Conservation (phyloP, 768 basidiomycete species). For the Rhodotorula paludigena region DNA sequence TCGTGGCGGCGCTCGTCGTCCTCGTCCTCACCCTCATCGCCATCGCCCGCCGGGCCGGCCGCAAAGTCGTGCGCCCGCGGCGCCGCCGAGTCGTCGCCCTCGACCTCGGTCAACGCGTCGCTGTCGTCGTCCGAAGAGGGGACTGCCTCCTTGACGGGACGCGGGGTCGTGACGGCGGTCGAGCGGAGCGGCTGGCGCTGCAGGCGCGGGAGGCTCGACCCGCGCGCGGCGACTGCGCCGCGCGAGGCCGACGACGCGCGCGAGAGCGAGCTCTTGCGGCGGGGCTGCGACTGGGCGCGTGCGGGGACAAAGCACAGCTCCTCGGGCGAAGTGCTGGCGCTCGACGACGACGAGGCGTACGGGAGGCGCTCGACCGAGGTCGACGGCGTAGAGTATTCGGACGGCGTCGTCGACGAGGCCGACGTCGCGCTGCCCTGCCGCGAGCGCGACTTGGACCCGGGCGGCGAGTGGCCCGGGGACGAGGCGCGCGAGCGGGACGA, state of each 20-base stretch:
- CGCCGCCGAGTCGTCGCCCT: neutral
- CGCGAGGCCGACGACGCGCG: neutral
- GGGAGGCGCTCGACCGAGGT: conserved; percentile 22
- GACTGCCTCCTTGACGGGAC: neutral
- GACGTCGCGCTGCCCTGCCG: conserved; percentile 16
- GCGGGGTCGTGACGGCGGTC: neutral
- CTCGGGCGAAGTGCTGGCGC: neutral
- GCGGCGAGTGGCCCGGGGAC: conserved; percentile 4
- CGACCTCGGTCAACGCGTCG: conserved; percentile 1
- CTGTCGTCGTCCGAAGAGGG: neutral
- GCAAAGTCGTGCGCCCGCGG: neutral
- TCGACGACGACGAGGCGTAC: neutral
- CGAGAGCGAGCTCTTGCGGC: neutral
- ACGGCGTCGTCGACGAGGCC: neutral
- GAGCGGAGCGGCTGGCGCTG: neutral
- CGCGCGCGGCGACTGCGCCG: neutral
- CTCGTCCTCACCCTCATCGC: neutral
- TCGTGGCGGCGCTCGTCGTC: conserved; percentile 19
- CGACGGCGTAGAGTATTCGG: conserved; percentile 24
- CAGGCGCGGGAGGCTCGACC: neutral
- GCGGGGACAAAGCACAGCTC: neutral
- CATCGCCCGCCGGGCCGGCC: neutral
- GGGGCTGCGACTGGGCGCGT: neutral
- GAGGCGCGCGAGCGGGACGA: conserved; percentile 6
- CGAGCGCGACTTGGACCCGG: conserved; percentile 3